These are phyloP conservation scores for Ilex paraguariensis DNA, from an alignment of 305 asterid species.

Conservation along the genomic window DNA sequence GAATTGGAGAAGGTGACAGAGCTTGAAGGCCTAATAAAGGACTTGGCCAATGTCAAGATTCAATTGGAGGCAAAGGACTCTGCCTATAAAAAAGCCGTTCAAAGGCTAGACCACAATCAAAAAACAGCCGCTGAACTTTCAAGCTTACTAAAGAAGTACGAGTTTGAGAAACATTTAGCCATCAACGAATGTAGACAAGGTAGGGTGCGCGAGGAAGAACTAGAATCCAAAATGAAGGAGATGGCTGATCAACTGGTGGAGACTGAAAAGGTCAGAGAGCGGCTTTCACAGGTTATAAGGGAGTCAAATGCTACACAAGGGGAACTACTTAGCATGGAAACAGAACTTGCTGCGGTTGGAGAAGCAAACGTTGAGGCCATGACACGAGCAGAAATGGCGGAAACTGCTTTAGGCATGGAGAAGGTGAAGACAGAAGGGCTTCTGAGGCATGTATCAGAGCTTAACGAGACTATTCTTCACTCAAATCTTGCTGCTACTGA, in stretches of 20 bases:
- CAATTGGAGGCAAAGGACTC: slow-evolving; percentile 53
- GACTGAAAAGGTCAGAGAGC: slow-evolving; percentile 19
- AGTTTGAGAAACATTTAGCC: slow-evolving; percentile 38
- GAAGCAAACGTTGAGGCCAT: slow-evolving; percentile 26
- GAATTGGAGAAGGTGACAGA: slow-evolving; percentile 31
- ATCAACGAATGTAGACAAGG: slow-evolving; percentile 30
- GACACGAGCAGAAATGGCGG: slow-evolving; percentile 18
- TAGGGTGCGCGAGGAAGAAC: slow-evolving; percentile 17
- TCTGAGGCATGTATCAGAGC: too few relatives aligned
- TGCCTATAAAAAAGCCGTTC: slow-evolving; percentile 44
- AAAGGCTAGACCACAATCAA: slow-evolving; percentile 38
- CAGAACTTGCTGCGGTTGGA: slow-evolving; percentile 19
- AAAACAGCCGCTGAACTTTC: slow-evolving; percentile 41
- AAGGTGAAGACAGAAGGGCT: slow-evolving; percentile 31
- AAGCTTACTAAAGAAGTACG: slow-evolving; percentile 33
- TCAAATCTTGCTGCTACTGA: too few relatives aligned
- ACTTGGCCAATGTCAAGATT: slow-evolving; percentile 34
- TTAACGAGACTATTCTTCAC: too few relatives aligned
- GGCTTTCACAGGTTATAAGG: slow-evolving; percentile 15
- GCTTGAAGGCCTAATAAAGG: slow-evolving; percentile 31
- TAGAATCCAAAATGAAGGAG: slow-evolving; percentile 28
- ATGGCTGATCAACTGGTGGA: slow-evolving; percentile 21
- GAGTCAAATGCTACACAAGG: slow-evolving; percentile 28
- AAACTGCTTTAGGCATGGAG: slow-evolving; percentile 24
- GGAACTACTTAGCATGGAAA: slow-evolving; percentile 23